phyloP scores from a whole-genome alignment of 345 rosid genomes.

The Eucalyptus virginea region DNA sequence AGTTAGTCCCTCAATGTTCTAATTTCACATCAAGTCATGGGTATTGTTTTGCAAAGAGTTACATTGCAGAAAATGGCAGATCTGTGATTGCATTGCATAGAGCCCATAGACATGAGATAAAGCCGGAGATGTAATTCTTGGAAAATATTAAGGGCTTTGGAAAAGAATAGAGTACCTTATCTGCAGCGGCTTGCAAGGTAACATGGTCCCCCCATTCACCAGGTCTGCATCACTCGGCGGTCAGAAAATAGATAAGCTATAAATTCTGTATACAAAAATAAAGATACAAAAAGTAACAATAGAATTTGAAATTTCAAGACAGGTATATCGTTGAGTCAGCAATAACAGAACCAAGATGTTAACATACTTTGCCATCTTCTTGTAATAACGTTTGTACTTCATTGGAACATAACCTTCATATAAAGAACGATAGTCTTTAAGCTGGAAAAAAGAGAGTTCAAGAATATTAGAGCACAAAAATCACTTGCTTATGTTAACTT shows the following conservation, averaged over 20 bases:
- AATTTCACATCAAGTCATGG: not conserved
- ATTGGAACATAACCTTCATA: slow-evolving; percentile 91
- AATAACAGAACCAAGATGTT: not conserved
- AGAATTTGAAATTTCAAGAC: not conserved
- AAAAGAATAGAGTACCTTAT: slow-evolving; percentile 40
- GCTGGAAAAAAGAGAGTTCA: slow-evolving; percentile 19
- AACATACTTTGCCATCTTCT: slow-evolving; percentile 82
- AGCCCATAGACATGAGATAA: not conserved
- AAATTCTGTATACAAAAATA: not conserved
- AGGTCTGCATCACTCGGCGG: slow-evolving; percentile 29
- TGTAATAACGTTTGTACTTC: slow-evolving; percentile 82
- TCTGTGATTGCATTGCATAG: not conserved
- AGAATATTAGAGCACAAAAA: not conserved
- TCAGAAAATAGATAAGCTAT: not conserved
- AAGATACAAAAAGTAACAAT: not conserved
- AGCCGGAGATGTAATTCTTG: not conserved
- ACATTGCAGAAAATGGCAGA: not conserved
- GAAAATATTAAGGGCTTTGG: not conserved
- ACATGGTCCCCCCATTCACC: slow-evolving; percentile 99
- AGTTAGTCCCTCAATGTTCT: not conserved
- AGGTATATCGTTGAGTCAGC: not conserved
- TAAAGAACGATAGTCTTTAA: slow-evolving; percentile 49
- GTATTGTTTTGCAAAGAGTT: not conserved
- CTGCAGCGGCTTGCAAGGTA: slow-evolving; percentile 95
- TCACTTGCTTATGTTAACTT: not conserved